phyloP scores from a whole-genome alignment of 23 red algal genomes.

The Cyanidiococcus yangmingshanensis region DNA sequence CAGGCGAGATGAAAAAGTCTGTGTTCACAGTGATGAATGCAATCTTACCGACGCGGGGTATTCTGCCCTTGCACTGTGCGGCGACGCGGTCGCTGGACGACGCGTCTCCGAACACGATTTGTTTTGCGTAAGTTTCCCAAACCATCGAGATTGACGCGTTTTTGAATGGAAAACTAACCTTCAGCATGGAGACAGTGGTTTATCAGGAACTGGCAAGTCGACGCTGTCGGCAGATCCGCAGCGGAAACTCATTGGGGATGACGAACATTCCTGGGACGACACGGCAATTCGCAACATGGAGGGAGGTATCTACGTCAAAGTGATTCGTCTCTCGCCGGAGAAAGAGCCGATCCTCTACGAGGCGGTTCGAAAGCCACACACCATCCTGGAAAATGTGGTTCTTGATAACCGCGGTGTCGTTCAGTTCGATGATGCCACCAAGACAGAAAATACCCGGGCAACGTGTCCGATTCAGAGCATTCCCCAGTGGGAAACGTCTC shows the following conservation, averaged over 20 bases:
- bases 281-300: conserved; percentile 37
- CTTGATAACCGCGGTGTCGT: background rate
- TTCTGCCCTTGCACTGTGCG: conserved; percentile 41
- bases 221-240: conserved; percentile 34
- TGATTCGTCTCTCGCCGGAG: conserved; percentile 27
- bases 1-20: conserved; percentile 46
- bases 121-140: conserved; percentile 7
- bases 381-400: conserved; percentile 41
- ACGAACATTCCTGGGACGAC: conserved; percentile 41
- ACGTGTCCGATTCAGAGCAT: conserved; percentile 29
- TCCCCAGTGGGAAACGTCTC: conserved; percentile 25
- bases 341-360: conserved; percentile 32
- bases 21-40: conserved; percentile 32
- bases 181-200: background rate
- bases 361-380: conserved; percentile 18
- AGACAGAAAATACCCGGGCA: conserved; percentile 34
- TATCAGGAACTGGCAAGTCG: conserved; percentile 46
- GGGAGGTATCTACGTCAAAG: conserved; percentile 46
- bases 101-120: conserved; percentile 19
- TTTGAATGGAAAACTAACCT: background rate
- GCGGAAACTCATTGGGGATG: conserved; percentile 43
- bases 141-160: background rate
- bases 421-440: conserved; percentile 28
- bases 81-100: conserved; percentile 1
- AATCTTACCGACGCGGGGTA: conserved; percentile 14